A percentile compares a stretch with the other conserved stretches of the same genome.
Evolutionary conservation across 2,329 filamentous ascomycete species (phyloP).

Genomic region (Aspergillus spinulosporus): DNA sequence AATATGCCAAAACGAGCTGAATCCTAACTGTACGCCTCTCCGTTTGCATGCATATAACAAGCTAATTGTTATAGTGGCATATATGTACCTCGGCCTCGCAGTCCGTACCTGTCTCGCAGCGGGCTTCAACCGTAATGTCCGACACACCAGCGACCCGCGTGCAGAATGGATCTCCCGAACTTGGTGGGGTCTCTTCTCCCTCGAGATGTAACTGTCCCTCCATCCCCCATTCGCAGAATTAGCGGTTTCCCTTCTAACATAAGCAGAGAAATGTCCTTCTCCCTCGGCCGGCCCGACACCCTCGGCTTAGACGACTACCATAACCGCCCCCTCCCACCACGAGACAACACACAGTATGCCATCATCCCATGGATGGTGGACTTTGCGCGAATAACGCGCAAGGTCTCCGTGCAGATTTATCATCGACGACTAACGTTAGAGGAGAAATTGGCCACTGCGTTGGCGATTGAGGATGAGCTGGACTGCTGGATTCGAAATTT

Average conservation of each 20-base stretch:
- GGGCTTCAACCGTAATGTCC: conserved; percentile 49
- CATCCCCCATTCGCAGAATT: not conserved
- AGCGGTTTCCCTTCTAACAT: not conserved
- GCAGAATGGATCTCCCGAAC: conserved; percentile 47
- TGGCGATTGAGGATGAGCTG: conserved; percentile 40
- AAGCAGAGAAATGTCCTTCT: conserved; percentile 49
- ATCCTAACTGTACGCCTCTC: conserved; percentile 43
- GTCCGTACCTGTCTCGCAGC: conserved; percentile 51
- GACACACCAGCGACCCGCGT: conserved; percentile 34
- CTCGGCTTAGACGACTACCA: conserved; percentile 53
- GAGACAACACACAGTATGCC: conserved; percentile 38
- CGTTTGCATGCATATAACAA: not conserved
- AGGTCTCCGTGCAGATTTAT: conserved; percentile 44
- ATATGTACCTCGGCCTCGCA: conserved; percentile 52
- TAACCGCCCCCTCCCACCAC: conserved; percentile 43
- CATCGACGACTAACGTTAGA: conserved; percentile 35
- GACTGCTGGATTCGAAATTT: conserved; percentile 37
- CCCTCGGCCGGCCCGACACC: conserved; percentile 51
- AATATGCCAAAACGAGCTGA: conserved; percentile 53
- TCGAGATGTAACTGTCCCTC: conserved; percentile 40
- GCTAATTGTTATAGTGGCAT: conserved; percentile 36
- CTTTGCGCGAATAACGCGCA: conserved; percentile 43
- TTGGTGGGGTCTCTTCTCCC: conserved; percentile 49
- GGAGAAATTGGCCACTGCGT: conserved; percentile 38
- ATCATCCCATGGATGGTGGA: conserved; percentile 46